Base-by-base conservation (phyloP, 257 asterid genomes). In the Cordia subcordata region DNA sequence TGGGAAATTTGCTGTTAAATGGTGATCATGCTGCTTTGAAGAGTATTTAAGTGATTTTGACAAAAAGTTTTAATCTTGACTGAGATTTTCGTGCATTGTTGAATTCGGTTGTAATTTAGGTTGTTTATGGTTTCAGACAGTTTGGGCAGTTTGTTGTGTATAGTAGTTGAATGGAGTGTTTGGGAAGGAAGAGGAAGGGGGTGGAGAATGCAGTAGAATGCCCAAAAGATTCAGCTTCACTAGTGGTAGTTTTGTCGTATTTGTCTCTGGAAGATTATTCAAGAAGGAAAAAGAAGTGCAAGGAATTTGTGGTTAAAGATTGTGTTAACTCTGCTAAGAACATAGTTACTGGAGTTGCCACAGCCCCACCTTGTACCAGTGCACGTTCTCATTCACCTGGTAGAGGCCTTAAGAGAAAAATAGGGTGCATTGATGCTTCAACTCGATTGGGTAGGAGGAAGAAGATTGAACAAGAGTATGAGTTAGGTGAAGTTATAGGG, bases 321-420 rank as follows among this genome's bases (percentile, higher is more conserved):
- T 63, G 39, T 52, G 68, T 37, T 47, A 85, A 68, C 69, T 68
- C 75, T 10, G 33, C 78, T 59, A 70, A 77, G 60, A 83, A 69
- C 70, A 67, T 75, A 33, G 82, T 84, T 63, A 78, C 81, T 52
- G 94, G 85, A 44, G 88, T 78, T 61, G 87, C 74, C 38, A 89
- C 95, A 67, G 96, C 89, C 22, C 96, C 96, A 0, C 85, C 87
- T 5, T 84, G 89, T 60, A 88, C 85, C 61, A 71, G 84, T 8
- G 69, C 83, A 9, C 59, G 79, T n/a, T 61, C 74, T 57, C 81
- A 73, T 54, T 70, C 61, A 49, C 77, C 87, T 0, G 73, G 85
- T 20, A 79, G 96, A 55, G 96, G 96, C 46, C 84, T 84, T 65
- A 89, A 89, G 79, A 82, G 96, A 66, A 89, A 89, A 79, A 89